Conservation (phyloP, 306 rosid genomes). For the Vigna hirtella region DNA sequence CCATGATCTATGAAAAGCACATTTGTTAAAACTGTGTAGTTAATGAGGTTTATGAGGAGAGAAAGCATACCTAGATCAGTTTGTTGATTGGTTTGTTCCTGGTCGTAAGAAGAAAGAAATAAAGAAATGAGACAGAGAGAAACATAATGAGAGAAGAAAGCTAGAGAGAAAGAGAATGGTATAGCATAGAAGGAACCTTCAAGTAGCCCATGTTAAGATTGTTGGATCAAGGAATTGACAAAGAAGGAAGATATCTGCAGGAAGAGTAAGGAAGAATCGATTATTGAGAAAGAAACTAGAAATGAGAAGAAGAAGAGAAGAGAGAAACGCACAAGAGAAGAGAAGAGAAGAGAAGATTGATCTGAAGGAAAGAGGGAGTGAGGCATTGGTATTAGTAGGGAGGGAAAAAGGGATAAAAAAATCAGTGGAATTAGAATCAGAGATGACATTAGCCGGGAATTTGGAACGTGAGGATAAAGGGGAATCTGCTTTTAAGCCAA, state of each 20-base stretch:
- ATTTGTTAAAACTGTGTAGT: conserved; percentile 21
- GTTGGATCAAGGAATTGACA: background rate
- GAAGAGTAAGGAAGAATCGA: background rate
- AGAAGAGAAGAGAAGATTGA: background rate
- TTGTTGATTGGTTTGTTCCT: conserved; percentile 45
- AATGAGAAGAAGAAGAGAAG: background rate
- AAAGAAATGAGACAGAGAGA: background rate
- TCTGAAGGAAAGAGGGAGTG: conserved; percentile 9
- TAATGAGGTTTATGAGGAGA: conserved; percentile 8
- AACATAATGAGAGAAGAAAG: background rate
- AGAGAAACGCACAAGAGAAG: conserved; percentile 34
- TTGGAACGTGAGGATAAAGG: conserved; percentile 13
- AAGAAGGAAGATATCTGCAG: conserved; percentile 38
- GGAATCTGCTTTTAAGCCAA: conserved; percentile 37
- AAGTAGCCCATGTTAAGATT: conserved; percentile 44
- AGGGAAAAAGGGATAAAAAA: conserved; percentile 25
- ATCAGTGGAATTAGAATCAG: conserved; percentile 5
- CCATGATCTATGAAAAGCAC: background rate
- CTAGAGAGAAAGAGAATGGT: background rate
- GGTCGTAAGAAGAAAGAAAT: background rate
- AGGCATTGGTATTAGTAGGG: conserved; percentile 18
- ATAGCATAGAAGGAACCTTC: conserved; percentile 45
- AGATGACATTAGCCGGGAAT: background rate
- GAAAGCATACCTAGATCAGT: conserved; percentile 39
- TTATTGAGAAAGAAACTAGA: background rate